Evolutionary conservation across 225 moss, liverwort and hornwort genomes (phyloP), one percentile per base, ranked within the genome.

Genomic region (Neckera pumila): DNA sequence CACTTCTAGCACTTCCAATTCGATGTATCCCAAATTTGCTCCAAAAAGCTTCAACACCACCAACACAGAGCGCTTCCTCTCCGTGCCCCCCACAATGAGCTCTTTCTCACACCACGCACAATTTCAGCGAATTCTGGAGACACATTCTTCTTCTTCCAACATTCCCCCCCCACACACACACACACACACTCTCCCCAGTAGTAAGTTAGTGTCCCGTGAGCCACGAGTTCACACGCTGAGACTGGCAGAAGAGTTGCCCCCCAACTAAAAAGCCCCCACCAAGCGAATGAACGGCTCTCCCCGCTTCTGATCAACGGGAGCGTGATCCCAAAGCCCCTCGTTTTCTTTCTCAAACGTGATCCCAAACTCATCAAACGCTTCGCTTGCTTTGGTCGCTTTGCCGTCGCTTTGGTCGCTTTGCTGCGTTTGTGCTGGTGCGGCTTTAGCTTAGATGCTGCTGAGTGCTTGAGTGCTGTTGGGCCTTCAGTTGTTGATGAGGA

Each of bases 291-390:
- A 80, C 86, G 80, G 86, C 60, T 51, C 62, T 59, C 36, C 57
- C 69, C 6, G 36, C 57, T 23, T 66, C 22, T 2, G 56, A 86
- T 86, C 78, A 43, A 54, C 54, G 78, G 56, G 42, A 78, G 54
- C 53, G 53, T 23, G 40, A 30, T 84, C 69, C 62, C 4, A 43
- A 34, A 54, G 54, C 10, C 38, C 79, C 47, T 51, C 73, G 86
- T 73, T 73, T 79, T 83, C 64, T 89, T 89, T 79, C 88, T 71
- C 86, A 83, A 83, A 78, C 88, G 66, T 86, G 57, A 79, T 86
- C 58, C 63, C 67, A 25, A 26, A 57, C 57, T 9, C 64, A 43
- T 12, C 56, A 15, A 34, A 45, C 64, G 49, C 64, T 82, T 64
- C 12, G 30, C 82, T 64, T 17, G 82, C 64, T 67, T 83, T 38